Percentiles rank a stretch among this genome's conserved stretches.
phyloP scores from a whole-genome alignment of 1,284 basidiomycete genomes.

The Phlebopus sp. region DNA sequence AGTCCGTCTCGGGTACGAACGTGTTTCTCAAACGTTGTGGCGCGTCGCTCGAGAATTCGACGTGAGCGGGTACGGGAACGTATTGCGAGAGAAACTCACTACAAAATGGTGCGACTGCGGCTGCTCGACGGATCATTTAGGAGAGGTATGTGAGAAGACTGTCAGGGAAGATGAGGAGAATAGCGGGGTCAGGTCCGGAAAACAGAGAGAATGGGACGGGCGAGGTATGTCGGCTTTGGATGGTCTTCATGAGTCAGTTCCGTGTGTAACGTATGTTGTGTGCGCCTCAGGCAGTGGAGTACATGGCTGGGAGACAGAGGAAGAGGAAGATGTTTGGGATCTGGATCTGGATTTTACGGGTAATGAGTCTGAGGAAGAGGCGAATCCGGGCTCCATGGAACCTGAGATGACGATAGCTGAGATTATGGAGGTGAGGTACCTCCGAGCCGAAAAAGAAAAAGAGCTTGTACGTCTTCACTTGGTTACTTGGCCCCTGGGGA shows the following conservation, averaged over 20 bases:
- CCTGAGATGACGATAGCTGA: constrained; percentile 63
- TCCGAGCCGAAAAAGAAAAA: constrained; percentile 65
- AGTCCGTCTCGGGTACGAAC: constrained; percentile 59
- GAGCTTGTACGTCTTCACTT: constrained; percentile 46
- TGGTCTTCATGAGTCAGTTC: not conserved
- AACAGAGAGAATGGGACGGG: constrained; percentile 70
- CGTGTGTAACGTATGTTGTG: not conserved
- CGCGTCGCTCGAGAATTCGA: constrained; percentile 65
- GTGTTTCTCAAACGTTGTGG: constrained; percentile 60
- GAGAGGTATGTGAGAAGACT: constrained; percentile 68
- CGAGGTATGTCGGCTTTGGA: constrained; percentile 38
- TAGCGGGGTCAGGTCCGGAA: constrained; percentile 51
- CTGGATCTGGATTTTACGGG: constrained; percentile 59
- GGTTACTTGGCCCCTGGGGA: not conserved
- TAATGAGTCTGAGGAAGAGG: constrained; percentile 48
- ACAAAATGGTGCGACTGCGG: constrained; percentile 75
- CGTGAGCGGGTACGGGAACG: constrained; percentile 63
- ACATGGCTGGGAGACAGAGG: constrained; percentile 63
- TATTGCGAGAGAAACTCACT: constrained; percentile 64
- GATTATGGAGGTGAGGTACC: constrained; percentile 66
- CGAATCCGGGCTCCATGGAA: constrained; percentile 35
- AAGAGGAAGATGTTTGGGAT: constrained; percentile 73
- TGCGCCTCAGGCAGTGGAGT: constrained; percentile 48
- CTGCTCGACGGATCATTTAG: constrained; percentile 70
- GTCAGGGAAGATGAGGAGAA: constrained; percentile 65